Conservation (phyloP, 495 filamentous ascomycete genomes). For the Entonaema liquescens region DNA sequence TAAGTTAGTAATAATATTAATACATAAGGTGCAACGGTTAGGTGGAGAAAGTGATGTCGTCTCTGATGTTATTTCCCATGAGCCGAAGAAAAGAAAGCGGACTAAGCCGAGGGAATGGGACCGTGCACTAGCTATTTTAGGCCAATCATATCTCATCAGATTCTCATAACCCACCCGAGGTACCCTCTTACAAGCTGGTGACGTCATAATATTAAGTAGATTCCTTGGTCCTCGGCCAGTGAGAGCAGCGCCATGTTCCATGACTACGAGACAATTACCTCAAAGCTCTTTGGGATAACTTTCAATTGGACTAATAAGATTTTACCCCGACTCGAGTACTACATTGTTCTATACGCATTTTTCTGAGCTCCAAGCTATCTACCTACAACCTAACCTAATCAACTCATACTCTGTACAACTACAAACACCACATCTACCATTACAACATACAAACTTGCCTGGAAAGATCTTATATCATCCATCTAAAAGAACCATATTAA, state of each 20-base stretch:
- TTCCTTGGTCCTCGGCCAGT: conserved; percentile 30
- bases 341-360: background rate
- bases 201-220: conserved; percentile 29
- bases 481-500: conserved; percentile 8
- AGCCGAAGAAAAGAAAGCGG: conserved; percentile 19
- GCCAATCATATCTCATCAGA: conserved; percentile 26
- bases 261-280: conserved; percentile 39
- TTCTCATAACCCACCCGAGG: conserved; percentile 17
- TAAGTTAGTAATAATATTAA: conserved; percentile 24
- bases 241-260: conserved; percentile 24
- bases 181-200: conserved; percentile 27
- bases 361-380: background rate
- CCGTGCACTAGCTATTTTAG: background rate
- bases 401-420: conserved; percentile 6
- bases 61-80: conserved; percentile 25
- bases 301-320: conserved; percentile 19
- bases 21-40: conserved; percentile 18
- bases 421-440: background rate
- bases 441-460: background rate
- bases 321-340: conserved; percentile 8
- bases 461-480: background rate
- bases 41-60: conserved; percentile 39
- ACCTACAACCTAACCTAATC: background rate
- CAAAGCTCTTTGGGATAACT: conserved; percentile 21
- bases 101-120: conserved; percentile 5